Conservation (phyloP, 768 basidiomycete species). For the Leccinum rimulosum region DNA sequence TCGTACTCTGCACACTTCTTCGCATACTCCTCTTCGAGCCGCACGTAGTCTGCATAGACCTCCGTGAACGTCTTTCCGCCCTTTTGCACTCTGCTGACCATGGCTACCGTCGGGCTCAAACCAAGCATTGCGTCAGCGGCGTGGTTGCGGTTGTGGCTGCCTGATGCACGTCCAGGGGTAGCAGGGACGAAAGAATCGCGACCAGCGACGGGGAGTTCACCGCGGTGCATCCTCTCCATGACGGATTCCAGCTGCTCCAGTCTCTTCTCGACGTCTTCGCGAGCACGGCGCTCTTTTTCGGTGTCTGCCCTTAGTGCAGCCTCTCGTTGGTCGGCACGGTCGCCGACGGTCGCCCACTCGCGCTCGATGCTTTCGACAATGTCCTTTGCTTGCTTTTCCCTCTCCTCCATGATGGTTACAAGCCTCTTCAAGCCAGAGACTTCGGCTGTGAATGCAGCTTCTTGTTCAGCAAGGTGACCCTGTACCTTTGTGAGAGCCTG, state of each 20-base stretch:
- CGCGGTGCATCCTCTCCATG: conserved; percentile 66
- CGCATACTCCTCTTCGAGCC: conserved; percentile 77
- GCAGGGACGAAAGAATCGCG: conserved; percentile 37
- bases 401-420: conserved; percentile 81
- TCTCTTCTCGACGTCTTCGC: conserved; percentile 70
- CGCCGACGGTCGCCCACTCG: conserved; percentile 76
- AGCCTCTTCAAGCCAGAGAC: conserved; percentile 70
- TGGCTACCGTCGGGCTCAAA: conserved; percentile 83
- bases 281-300: conserved; percentile 64
- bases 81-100: conserved; percentile 79
- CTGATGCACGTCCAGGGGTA: conserved; percentile 43
- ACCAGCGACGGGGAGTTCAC: conserved; percentile 62
- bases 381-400: conserved; percentile 80
- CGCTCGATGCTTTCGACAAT: conserved; percentile 80
- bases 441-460: conserved; percentile 78
- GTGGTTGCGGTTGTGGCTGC: conserved; percentile 43
- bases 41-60: conserved; percentile 88
- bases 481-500: conserved; percentile 75
- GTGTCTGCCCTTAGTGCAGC: conserved; percentile 64
- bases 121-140: conserved; percentile 58
- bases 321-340: conserved; percentile 68
- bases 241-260: conserved; percentile 71
- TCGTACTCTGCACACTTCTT: conserved; percentile 80
- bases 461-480: conserved; percentile 79
- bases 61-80: conserved; percentile 90